Percentiles rank a stretch among this genome's conserved stretches.
These are phyloP conservation scores for Colletotrichum tofieldiae DNA, from an alignment of 2,329 filamentous ascomycete genomes.

Conservation along the genomic window DNA sequence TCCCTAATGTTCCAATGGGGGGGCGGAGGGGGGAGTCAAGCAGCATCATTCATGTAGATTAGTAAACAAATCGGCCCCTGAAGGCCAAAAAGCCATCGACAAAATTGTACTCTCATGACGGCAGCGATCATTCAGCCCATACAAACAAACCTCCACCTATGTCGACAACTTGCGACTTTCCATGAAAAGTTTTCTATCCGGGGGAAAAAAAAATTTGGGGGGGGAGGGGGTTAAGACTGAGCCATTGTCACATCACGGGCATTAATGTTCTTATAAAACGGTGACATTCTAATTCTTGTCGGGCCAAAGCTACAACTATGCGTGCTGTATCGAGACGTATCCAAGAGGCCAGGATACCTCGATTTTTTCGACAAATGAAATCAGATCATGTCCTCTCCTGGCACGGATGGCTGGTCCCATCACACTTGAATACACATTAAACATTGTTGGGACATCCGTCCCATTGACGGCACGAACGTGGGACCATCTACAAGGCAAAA, in stretches of 20 bases:
- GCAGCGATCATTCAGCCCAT: background rate
- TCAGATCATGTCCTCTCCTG: background rate
- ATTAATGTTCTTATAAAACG: background rate
- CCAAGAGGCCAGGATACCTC: background rate
- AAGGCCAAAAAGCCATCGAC: conserved; percentile 4
- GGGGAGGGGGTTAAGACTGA: background rate
- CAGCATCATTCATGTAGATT: conserved; percentile 27
- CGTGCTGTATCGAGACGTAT: no score
- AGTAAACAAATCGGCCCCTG: conserved; percentile 9
- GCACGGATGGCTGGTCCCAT: background rate
- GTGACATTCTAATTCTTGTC: no score
- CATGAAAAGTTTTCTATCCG: background rate
- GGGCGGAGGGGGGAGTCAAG: background rate
- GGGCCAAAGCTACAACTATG: background rate
- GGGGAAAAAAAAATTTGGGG: no score
- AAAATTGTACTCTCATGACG: conserved; percentile 13
- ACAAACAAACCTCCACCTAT: background rate
- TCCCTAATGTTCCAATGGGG: background rate
- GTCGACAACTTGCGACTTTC: background rate
- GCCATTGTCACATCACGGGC: background rate
- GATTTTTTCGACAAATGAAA: background rate
- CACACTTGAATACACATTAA: background rate
- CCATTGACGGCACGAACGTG: background rate
- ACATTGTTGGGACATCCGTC: background rate
- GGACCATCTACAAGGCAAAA: conserved; percentile 6